phyloP scores from a whole-genome alignment of 2,329 filamentous ascomycete species.

The Ophiostoma perfectum region DNA sequence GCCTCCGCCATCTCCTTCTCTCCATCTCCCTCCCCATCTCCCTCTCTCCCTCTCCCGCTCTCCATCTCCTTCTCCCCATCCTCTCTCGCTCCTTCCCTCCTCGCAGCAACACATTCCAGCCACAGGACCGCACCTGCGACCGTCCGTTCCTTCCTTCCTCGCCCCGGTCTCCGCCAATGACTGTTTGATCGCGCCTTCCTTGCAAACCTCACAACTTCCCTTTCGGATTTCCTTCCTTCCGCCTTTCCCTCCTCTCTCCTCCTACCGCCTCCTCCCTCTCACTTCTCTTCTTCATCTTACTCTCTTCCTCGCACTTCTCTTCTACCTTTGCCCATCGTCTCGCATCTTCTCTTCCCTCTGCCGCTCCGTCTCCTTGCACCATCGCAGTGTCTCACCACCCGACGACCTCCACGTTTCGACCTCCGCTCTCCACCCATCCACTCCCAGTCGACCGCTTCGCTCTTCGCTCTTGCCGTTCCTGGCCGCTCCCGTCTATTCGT shows the following conservation, averaged over 20 bases:
- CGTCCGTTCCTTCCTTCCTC: background rate
- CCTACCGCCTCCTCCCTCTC: constrained; percentile 34
- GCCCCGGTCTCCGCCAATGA: background rate
- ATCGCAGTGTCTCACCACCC: constrained; percentile 11
- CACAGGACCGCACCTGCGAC: background rate
- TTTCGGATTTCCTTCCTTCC: background rate
- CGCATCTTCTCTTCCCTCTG: background rate
- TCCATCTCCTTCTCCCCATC: background rate
- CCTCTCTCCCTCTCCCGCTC: background rate
- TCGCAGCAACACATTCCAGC: constrained; percentile 7
- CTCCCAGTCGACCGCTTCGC: background rate
- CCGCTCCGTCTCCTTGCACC: background rate
- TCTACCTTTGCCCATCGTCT: background rate
- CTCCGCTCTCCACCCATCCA: constrained; percentile 13
- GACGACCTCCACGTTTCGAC: constrained; percentile 9
- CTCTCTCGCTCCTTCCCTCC: background rate
- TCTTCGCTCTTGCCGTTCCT: constrained; percentile 6
- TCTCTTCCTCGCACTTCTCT: background rate
- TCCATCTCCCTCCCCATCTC: background rate
- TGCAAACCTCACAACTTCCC: background rate
- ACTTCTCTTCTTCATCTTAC: background rate
- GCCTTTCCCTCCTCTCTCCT: background rate
- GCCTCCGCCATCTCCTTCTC: background rate
- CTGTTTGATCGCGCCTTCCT: constrained; percentile 11
- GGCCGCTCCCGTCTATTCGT: constrained; percentile 5